Evolutionary conservation across 2,329 filamentous ascomycete species (phyloP).

Genomic region (Metarhizium rileyi): DNA sequence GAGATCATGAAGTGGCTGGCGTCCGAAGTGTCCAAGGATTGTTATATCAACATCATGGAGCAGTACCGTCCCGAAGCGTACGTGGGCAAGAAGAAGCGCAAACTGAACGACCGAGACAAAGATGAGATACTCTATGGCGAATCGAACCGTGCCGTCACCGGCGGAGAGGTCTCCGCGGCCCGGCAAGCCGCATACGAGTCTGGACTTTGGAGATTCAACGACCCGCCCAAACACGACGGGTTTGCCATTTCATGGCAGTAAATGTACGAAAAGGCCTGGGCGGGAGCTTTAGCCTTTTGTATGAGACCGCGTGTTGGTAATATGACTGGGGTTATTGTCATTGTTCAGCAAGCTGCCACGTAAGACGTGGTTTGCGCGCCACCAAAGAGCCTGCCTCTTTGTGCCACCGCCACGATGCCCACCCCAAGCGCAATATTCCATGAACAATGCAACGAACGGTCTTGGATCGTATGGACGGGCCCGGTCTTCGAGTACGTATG

Average conservation of each 20-base stretch:
- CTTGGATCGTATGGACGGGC: too few species aligned
- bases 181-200: constrained; percentile 57
- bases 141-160: constrained; percentile 55
- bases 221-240: constrained; percentile 44
- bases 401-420: background rate
- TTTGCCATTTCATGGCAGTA: constrained; percentile 29
- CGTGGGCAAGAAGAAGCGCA: constrained; percentile 56
- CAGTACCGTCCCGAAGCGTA: constrained; percentile 76
- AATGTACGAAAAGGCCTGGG: background rate
- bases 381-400: background rate
- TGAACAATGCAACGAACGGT: constrained; percentile 4
- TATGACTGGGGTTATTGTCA: background rate
- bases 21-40: constrained; percentile 59
- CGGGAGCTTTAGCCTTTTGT: background rate
- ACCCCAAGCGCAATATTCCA: background rate
- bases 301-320: background rate
- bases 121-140: constrained; percentile 58
- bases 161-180: constrained; percentile 56
- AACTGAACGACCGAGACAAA: constrained; percentile 13
- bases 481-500: too few species aligned
- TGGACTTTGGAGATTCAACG: constrained; percentile 72
- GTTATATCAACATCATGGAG: constrained; percentile 83
- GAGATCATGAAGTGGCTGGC: constrained; percentile 72
- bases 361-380: background rate
- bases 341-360: background rate